Evolutionary conservation across 176 grass and related monocot species (phyloP), one percentile per base, ranked within the genome.

Genomic region (Musa schizocarpa): DNA sequence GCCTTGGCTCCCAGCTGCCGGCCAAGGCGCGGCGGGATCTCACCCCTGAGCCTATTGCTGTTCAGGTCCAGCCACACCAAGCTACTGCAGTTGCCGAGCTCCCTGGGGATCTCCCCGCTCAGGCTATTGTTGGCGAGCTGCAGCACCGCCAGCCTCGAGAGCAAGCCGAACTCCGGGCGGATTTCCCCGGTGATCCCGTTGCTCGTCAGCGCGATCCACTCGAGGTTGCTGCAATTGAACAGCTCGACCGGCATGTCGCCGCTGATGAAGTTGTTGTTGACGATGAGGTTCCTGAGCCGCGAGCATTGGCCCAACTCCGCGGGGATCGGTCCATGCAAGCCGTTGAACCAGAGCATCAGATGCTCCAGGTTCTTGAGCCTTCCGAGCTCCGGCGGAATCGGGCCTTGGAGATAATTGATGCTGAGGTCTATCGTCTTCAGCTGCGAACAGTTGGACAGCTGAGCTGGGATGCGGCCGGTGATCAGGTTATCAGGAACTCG

Each of bases 61-160:
- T 87, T 97, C 29, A 97, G 73, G 81, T 97, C 93, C 25, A 97
- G 81, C 93, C 93, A 97, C 88, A 97, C 88, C 10, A 97, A 83
- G 64, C 90, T 93, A 62, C 83, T 93, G 88, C 94, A 97, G 65
- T 84, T 89, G 0, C 94, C 90, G 27, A 97, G 80, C 85, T 90
- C 90, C 16, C 25, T 59, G 0, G 94, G 94, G 61, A 97, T 92
- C 13, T 50, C 57, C 7, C 94, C 94, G 13, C 23, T 27, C 19
- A 97, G 81, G 80, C 90, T 93, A 75, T 97, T 97, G 79, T 93
- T 97, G 1, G 88, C 94, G 21, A 93, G 85, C 80, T 97, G 94
- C 67, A 93, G 82, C 51, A 93, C 94, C 9, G 94, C 94, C 52
- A 97, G 90, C 19, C 90, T 74, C 8, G 88, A 83, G 0, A 97